Evolutionary conservation across 192 early-diverging fungal genomes (phyloP).

Genomic region (Polychytrium aggregatum): DNA sequence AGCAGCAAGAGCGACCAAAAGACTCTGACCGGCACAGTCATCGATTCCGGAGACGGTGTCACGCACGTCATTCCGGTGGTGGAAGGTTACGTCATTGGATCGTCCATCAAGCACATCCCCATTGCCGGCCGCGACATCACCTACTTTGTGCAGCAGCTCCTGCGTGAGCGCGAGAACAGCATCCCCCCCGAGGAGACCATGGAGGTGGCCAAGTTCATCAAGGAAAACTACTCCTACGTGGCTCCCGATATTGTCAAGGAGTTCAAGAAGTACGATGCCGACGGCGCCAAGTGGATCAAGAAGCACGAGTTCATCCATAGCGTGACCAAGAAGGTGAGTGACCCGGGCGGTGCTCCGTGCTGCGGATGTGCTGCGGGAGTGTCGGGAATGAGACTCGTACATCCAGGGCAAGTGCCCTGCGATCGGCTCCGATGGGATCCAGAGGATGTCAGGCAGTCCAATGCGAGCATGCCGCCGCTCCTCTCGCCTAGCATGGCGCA

Average conservation of each 20-base stretch:
- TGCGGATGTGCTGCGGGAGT: too few species aligned
- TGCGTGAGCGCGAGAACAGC: conserved; percentile 90
- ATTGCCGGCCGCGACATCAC: conserved; percentile 98
- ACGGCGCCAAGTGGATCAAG: conserved; percentile 83
- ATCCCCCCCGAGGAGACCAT: conserved; percentile 97
- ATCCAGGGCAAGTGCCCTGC: too few species aligned
- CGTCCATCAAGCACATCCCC: conserved; percentile 96
- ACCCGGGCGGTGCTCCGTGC: too few species aligned
- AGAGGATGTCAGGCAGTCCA: too few species aligned
- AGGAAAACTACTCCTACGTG: conserved; percentile 94
- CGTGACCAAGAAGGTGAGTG: conserved; percentile 67
- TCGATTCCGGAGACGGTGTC: conserved; percentile 97
- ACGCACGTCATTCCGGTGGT: conserved; percentile 98
- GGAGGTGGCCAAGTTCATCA: conserved; percentile 88
- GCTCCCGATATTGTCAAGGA: conserved; percentile 96
- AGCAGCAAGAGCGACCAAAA: conserved; percentile 73
- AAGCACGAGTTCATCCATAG: conserved; percentile 72
- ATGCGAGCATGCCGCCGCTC: too few species aligned
- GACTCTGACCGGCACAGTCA: conserved; percentile 96
- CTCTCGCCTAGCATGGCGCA: too few species aligned
- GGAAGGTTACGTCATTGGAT: conserved; percentile 96
- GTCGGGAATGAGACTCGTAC: too few species aligned
- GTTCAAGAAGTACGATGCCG: conserved; percentile 86
- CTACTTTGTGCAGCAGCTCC: conserved; percentile 91
- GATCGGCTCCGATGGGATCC: too few species aligned